Conservation (phyloP, 2,329 filamentous ascomycete genomes). For the Aspergillus caelatus region DNA sequence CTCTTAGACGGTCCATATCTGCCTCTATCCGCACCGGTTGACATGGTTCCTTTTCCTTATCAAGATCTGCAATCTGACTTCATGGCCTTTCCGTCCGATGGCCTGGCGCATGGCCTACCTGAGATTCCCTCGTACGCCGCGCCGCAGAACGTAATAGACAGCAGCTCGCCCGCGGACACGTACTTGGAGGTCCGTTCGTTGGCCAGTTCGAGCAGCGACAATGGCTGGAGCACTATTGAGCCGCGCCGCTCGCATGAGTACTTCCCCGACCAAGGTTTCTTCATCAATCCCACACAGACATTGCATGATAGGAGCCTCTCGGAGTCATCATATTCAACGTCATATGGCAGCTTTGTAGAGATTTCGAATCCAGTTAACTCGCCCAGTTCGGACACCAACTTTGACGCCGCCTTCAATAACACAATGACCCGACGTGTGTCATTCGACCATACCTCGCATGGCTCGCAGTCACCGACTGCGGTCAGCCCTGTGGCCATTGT, state of each 20-base stretch:
- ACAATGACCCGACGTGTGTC: slow-evolving; percentile 42
- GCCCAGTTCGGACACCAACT: slow-evolving; percentile 75
- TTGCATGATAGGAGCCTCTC: slow-evolving; percentile 85
- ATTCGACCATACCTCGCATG: slow-evolving; percentile 46
- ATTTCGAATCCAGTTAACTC: slow-evolving; percentile 80
- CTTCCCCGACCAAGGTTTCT: slow-evolving; percentile 63
- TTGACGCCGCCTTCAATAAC: slow-evolving; percentile 57
- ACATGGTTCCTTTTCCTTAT: slow-evolving; percentile 71
- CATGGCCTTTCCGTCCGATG: slow-evolving; percentile 52
- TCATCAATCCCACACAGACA: slow-evolving; percentile 91
- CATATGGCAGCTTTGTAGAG: slow-evolving; percentile 80
- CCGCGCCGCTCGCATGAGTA: slow-evolving; percentile 72
- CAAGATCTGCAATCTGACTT: slow-evolving; percentile 76
- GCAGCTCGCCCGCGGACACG: slow-evolving; percentile 73
- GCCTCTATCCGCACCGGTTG: slow-evolving; percentile 58
- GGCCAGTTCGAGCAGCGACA: slow-evolving; percentile 76
- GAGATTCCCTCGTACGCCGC: slow-evolving; percentile 44
- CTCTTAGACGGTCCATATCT: slow-evolving; percentile 67
- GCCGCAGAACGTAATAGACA: slow-evolving; percentile 47
- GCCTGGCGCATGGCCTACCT: slow-evolving; percentile 46
- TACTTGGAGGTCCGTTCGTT: slow-evolving; percentile 86
- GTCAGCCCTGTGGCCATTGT: slow-evolving; percentile 71
- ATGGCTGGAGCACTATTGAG: slow-evolving; percentile 84
- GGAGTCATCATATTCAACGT: slow-evolving; percentile 77
- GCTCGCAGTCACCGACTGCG: slow-evolving; percentile 47